A percentile compares a stretch with the other conserved stretches of the same genome.
Evolutionary conservation across 352 stramenopile genomes (phyloP).

Genomic region (Phytophthora gonapodyides): DNA sequence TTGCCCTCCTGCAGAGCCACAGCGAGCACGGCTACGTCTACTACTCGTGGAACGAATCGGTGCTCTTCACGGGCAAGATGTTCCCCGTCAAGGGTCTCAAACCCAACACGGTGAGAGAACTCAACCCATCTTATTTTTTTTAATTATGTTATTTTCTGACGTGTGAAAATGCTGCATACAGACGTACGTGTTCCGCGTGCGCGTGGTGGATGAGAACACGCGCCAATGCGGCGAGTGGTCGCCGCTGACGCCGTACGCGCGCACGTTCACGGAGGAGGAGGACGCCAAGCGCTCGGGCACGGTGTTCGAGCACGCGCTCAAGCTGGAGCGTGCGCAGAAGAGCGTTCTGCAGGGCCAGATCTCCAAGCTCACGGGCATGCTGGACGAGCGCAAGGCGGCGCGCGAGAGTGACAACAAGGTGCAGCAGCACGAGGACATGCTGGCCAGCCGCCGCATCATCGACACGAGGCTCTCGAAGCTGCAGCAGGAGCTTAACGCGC

Average conservation of each 20-base stretch:
- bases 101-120: constrained; percentile 62
- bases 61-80: constrained; percentile 56
- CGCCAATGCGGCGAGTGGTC: constrained; percentile 82
- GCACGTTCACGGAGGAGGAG: constrained; percentile 89
- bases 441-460: constrained; percentile 81
- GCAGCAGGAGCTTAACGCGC: constrained; percentile 64
- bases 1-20: constrained; percentile 46
- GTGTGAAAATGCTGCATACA: constrained; percentile 14
- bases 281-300: constrained; percentile 86
- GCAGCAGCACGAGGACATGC: constrained; percentile 83
- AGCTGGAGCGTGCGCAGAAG: constrained; percentile 82
- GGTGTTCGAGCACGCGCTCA: constrained; percentile 85
- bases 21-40: constrained; percentile 89
- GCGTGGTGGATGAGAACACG: constrained; percentile 62
- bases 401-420: constrained; percentile 47
- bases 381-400: constrained; percentile 51
- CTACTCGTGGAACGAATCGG: constrained; percentile 86
- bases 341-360: constrained; percentile 73
- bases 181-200: constrained; percentile 83
- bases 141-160: constrained; percentile 1
- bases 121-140: constrained; percentile 2
- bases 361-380: constrained; percentile 77
- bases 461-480: constrained; percentile 82
- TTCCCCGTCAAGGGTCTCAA: constrained; percentile 72
- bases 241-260: constrained; percentile 63